Percentiles rank a stretch among this genome's conserved stretches.
Conservation (phyloP, 495 filamentous ascomycete species). For the Venustampulla echinocandica region DNA sequence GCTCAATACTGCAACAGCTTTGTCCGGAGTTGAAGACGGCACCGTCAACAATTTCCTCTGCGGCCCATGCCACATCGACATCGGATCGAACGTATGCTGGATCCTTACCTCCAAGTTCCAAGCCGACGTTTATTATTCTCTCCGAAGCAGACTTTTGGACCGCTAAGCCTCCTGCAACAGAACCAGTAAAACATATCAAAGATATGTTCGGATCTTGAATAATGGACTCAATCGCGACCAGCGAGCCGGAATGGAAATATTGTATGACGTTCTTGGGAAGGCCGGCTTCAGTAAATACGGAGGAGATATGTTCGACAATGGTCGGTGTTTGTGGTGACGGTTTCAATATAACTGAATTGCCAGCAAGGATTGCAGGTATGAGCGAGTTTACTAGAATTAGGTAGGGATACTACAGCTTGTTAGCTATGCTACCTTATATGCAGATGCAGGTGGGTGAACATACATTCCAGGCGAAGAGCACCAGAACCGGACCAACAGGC, state of each 20-base stretch:
- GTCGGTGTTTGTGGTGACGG: constrained; percentile 92
- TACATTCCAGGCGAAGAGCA: constrained; percentile 95
- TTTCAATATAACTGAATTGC: constrained; percentile 85
- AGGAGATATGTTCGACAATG: constrained; percentile 69
- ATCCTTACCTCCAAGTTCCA: constrained; percentile 91
- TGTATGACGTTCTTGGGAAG: constrained; percentile 75
- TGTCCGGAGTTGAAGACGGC: constrained; percentile 96
- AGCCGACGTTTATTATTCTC: constrained; percentile 69
- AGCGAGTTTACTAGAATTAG: constrained; percentile 84
- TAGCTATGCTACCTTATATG: constrained; percentile 4
- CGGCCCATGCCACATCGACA: constrained; percentile 81
- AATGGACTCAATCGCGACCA: constrained; percentile 58
- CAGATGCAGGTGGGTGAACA: constrained; percentile 26
- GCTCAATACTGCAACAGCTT: constrained; percentile 88
- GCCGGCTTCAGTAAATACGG: constrained; percentile 68
- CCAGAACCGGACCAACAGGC: constrained; percentile 72
- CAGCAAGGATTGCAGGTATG: constrained; percentile 77
- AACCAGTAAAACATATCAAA: constrained; percentile 87
- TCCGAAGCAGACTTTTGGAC: constrained; percentile 79
- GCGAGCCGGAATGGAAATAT: constrained; percentile 79
- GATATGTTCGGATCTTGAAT: constrained; percentile 64
- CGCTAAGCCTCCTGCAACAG: constrained; percentile 72
- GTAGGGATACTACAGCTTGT: constrained; percentile 67
- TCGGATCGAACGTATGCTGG: constrained; percentile 82
- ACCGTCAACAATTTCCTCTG: constrained; percentile 86